Percentiles rank a stretch among this genome's conserved stretches.
Evolutionary conservation across 768 basidiomycete species (phyloP).

Genomic region (Thelephora ganbajun): DNA sequence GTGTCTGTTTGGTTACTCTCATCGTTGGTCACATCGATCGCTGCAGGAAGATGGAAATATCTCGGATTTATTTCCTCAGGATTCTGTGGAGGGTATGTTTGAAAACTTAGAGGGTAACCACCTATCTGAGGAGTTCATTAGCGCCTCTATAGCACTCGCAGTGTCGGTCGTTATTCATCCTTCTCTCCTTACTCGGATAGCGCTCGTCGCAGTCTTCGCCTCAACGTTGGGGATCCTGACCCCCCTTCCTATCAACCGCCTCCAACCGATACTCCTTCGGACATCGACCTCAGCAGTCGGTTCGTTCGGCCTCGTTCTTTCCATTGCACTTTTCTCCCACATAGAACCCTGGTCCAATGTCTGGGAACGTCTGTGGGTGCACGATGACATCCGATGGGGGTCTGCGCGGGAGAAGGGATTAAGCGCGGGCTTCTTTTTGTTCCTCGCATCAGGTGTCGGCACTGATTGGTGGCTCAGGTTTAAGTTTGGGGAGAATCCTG

Average conservation of each 20-base stretch:
- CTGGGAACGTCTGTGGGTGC: conserved; percentile 50
- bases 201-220: conserved; percentile 24
- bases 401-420: conserved; percentile 41
- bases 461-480: conserved; percentile 41
- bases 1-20: conserved; percentile 47
- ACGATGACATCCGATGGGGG: conserved; percentile 36
- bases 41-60: conserved; percentile 42
- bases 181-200: conserved; percentile 30
- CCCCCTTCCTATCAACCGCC: conserved; percentile 28
- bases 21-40: conserved; percentile 28
- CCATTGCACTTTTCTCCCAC: conserved; percentile 38
- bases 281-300: conserved; percentile 38
- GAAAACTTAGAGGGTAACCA: background rate
- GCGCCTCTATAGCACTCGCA: conserved; percentile 32
- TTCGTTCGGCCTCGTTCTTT: conserved; percentile 38
- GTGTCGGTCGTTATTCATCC: conserved; percentile 44
- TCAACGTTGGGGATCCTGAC: conserved; percentile 26
- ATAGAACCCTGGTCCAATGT: conserved; percentile 43
- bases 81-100: conserved; percentile 39
- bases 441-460: conserved; percentile 30
- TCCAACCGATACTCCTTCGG: conserved; percentile 36
- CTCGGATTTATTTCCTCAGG: conserved; percentile 34
- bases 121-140: conserved; percentile 11
- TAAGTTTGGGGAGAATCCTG: conserved; percentile 53
- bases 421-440: conserved; percentile 40